These are phyloP conservation scores for Globisporangium polare DNA, from an alignment of 352 stramenopile genomes.

Conservation along the genomic window DNA sequence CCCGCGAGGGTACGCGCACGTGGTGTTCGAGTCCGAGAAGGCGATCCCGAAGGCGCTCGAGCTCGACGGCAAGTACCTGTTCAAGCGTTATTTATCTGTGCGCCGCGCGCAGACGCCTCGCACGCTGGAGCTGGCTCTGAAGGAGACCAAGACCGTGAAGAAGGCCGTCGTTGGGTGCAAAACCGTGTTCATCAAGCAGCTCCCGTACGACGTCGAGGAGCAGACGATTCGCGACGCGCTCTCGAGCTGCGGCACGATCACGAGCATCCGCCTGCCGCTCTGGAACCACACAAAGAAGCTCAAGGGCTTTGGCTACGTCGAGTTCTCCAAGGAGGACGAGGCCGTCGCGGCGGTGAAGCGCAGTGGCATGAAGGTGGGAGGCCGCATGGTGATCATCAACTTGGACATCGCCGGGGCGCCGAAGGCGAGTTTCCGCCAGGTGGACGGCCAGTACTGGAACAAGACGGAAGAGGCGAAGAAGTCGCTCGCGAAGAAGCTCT, in stretches of 20 bases:
- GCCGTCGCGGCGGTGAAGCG: slow-evolving; percentile 62
- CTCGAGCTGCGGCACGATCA: slow-evolving; percentile 84
- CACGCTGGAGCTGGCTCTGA: slow-evolving; percentile 61
- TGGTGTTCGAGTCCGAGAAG: slow-evolving; percentile 85
- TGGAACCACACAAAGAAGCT: slow-evolving; percentile 93
- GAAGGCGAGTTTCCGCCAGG: slow-evolving; percentile 89
- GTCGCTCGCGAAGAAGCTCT: slow-evolving; percentile 72
- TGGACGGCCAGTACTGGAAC: slow-evolving; percentile 83
- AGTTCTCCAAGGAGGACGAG: slow-evolving; percentile 80
- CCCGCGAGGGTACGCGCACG: slow-evolving; percentile 89
- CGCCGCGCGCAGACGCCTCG: slow-evolving; percentile 69
- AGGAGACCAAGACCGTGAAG: slow-evolving; percentile 64
- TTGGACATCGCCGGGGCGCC: slow-evolving; percentile 89
- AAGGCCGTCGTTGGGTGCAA: slow-evolving; percentile 81
- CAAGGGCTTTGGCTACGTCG: slow-evolving; percentile 96
- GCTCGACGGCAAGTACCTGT: slow-evolving; percentile 88
- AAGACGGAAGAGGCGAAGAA: slow-evolving; percentile 87
- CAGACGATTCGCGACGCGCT: slow-evolving; percentile 83
- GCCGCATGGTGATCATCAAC: slow-evolving; percentile 90
- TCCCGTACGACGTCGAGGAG: slow-evolving; percentile 92
- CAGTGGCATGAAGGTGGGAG: slow-evolving; percentile 84
- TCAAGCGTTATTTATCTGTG: slow-evolving; percentile 88
- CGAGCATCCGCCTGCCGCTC: slow-evolving; percentile 90
- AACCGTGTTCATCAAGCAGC: slow-evolving; percentile 94
- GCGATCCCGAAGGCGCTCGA: slow-evolving; percentile 78